A percentile compares a stretch with the other conserved stretches of the same genome.
Evolutionary conservation across 495 filamentous ascomycete genomes (phyloP).

Genomic region (Durotheca rogersii): DNA sequence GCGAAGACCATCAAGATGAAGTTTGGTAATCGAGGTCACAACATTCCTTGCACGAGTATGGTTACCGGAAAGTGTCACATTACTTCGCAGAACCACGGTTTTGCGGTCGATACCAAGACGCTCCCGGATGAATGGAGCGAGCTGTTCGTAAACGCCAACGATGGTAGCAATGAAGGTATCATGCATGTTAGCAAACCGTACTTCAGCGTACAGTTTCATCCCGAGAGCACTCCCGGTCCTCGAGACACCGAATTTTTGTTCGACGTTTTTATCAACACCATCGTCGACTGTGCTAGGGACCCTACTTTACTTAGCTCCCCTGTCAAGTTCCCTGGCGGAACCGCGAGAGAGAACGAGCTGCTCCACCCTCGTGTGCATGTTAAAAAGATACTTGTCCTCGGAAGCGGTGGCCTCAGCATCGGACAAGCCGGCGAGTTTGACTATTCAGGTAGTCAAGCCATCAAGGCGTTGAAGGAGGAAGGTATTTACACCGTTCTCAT

Average conservation of each 20-base stretch:
- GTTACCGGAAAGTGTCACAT: constrained; percentile 95
- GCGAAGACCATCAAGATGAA: constrained; percentile 93
- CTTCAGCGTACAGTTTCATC: constrained; percentile 99
- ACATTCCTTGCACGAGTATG: constrained; percentile 95
- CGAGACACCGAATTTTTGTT: constrained; percentile 97
- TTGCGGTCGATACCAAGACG: constrained; percentile 77
- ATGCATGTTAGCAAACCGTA: constrained; percentile 80
- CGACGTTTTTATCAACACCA: constrained; percentile 89
- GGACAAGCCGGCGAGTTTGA: constrained; percentile 97
- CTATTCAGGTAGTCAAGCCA: constrained; percentile 92
- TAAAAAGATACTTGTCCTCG: constrained; percentile 92
- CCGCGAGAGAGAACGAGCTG: constrained; percentile 69
- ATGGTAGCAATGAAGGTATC: constrained; percentile 96
- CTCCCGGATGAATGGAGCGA: constrained; percentile 83
- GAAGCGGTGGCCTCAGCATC: constrained; percentile 91
- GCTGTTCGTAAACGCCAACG: constrained; percentile 96
- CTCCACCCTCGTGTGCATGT: constrained; percentile 75
- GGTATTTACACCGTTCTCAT: constrained; percentile 92
- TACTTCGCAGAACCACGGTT: constrained; percentile 97
- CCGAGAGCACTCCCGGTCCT: constrained; percentile 92
- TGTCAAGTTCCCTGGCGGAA: constrained; percentile 84
- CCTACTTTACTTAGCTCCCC: constrained; percentile 62
- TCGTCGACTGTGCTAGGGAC: constrained; percentile 63
- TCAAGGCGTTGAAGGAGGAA: constrained; percentile 96
- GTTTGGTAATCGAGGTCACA: constrained; percentile 97